A percentile compares a stretch with the other conserved stretches of the same genome.
Evolutionary conservation across 148 eudicot genomes (phyloP).

Genomic region (Polygonum maritimum): DNA sequence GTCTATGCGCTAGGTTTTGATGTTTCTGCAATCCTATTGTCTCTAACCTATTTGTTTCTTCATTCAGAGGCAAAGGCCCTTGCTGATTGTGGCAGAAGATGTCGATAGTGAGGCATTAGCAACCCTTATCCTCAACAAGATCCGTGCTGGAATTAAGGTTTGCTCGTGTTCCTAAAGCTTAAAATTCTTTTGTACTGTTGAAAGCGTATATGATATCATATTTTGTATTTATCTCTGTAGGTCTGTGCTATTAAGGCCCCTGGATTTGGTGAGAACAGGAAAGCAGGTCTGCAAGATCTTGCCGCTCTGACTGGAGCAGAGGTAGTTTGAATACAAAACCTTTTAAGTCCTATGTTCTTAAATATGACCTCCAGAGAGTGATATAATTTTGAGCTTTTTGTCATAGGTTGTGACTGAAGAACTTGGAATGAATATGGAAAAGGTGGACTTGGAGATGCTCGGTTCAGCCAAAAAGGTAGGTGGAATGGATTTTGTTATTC

Average conservation of each 20-base stretch:
- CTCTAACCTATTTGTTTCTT: not conserved
- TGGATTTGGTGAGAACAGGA: constrained; percentile 92
- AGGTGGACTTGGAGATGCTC: constrained; percentile 59
- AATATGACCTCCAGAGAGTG: not conserved
- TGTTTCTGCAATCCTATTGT: not conserved
- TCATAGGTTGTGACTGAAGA: constrained; percentile 78
- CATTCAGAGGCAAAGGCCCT: constrained; percentile 60
- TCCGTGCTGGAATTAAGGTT: constrained; percentile 96
- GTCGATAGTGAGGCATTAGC: constrained; percentile 71
- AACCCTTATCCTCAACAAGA: constrained; percentile 78
- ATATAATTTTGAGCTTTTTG: not conserved
- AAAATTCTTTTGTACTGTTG: not conserved
- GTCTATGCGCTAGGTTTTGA: not conserved
- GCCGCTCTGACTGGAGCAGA: constrained; percentile 79
- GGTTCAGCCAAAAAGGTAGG: constrained; percentile 88
- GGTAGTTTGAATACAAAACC: constrained; percentile 15
- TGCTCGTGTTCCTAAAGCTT: not conserved
- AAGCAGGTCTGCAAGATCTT: constrained; percentile 75
- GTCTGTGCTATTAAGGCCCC: constrained; percentile 95
- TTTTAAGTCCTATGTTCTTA: not conserved
- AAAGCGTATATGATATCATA: not conserved
- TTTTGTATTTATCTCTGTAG: constrained; percentile 19
- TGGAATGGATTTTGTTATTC: not conserved
- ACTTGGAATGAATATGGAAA: constrained; percentile 84
- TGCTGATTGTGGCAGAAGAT: constrained; percentile 62